Evolutionary conservation across 257 asterid species (phyloP), one percentile per base, ranked within the genome.

Genomic region (Solanum peruvianum): DNA sequence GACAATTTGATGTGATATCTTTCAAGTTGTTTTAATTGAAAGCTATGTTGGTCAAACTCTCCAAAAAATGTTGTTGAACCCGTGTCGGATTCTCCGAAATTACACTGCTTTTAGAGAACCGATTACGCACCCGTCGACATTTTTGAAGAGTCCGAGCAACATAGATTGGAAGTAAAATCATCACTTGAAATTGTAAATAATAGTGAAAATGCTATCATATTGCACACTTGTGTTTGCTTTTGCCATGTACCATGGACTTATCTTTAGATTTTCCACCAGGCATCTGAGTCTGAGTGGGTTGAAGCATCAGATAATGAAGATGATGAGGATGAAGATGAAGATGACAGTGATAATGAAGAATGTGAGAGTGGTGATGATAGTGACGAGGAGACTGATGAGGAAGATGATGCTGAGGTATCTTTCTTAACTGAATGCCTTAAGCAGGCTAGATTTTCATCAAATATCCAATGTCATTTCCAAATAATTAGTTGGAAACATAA

Each of bases 271-370:
- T 71, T 52, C 85, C 42, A 41, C 82, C 60, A 97, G 99, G 99
- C 97, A 73, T 92, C 99, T 84, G 95, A 93, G 95, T 91, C 99
- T 41, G 99, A 97, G 90, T 97, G 99, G 99, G 85, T 97, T 71
- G 99, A 96, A 92, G 96, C 87, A 56, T 95, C 98, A 11, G 99
- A 97, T 42, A 84, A 94, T 60, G 95, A 93, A 66, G 94, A 92
- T 21, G 97, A 92, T 75, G 95, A 92, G 3, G 98, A 92, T 11
- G 97, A 92, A 14, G 97, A 94, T 7, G 96, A 90, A 35, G 95
- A 93, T 4, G 98, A 92, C 42, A 83, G 87, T 82, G 99, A 93
- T 67, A 58, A 88, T 39, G 98, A 92, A 83, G 97, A 90, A 58
- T 86, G 90, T 25, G 95, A 90, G 56, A 89, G 91, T 87, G 98